Conservation (phyloP, 2,329 filamentous ascomycete species). For the Cladosporium colombiae region DNA sequence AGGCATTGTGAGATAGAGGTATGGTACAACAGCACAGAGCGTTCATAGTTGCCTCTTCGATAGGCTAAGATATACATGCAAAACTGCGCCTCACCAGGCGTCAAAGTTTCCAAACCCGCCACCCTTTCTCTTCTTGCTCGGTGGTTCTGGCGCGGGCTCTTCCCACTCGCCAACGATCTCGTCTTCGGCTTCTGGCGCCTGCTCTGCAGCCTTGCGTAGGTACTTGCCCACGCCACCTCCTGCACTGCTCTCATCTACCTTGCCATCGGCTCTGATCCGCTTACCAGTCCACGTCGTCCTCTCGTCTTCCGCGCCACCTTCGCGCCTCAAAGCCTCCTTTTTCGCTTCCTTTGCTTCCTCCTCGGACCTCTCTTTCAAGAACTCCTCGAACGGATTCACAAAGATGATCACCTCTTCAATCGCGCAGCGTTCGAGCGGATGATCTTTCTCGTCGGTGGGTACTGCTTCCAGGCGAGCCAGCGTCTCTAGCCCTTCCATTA, state of each 20-base stretch:
- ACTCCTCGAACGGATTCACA: slow-evolving; percentile 94
- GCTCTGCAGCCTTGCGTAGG: slow-evolving; percentile 58
- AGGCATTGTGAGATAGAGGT: background rate
- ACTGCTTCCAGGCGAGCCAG: slow-evolving; percentile 76
- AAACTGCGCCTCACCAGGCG: slow-evolving; percentile 65
- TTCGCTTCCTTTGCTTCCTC: slow-evolving; percentile 62
- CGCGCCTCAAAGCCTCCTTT: slow-evolving; percentile 61
- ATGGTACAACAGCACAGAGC: slow-evolving; percentile 15
- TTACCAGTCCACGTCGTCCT: slow-evolving; percentile 96
- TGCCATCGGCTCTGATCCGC: slow-evolving; percentile 70
- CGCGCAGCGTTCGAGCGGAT: slow-evolving; percentile 74
- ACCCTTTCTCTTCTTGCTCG: slow-evolving; percentile 69
- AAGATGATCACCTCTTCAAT: slow-evolving; percentile 85
- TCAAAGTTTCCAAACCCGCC: slow-evolving; percentile 95
- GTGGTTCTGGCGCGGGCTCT: slow-evolving; percentile 68
- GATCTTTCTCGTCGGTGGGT: slow-evolving; percentile 71
- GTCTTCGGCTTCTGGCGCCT: slow-evolving; percentile 48
- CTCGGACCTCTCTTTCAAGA: slow-evolving; percentile 64
- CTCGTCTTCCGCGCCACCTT: slow-evolving; percentile 81
- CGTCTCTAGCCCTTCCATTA: slow-evolving; percentile 70
- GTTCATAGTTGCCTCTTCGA: background rate
- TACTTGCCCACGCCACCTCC: slow-evolving; percentile 75
- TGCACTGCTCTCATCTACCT: slow-evolving; percentile 47
- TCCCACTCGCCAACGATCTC: slow-evolving; percentile 64
- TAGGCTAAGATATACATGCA: background rate